Evolutionary conservation across 176 grass and related monocot genomes (phyloP), one percentile per base, ranked within the genome.

Genomic region (Poa annua): DNA sequence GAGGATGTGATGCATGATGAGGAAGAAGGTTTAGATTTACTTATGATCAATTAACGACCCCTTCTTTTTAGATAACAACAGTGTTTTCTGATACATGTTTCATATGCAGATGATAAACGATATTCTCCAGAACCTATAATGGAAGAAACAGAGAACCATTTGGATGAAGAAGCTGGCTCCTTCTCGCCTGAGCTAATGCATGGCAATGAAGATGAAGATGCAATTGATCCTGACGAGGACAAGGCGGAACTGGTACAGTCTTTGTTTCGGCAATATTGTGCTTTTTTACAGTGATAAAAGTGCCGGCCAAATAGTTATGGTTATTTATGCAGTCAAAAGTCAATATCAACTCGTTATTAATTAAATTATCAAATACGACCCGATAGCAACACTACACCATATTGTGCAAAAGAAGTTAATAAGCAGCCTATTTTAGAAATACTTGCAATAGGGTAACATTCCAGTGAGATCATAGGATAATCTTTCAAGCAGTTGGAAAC

Each of bases 141-240:
- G 56, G 93, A 94, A 80, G 87, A 92, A 76, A 67, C 88, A 84
- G 86, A 89, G 67, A 59, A 54, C 42, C 71, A 83, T 66, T 74
- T 84, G 59, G 87, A 96, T 57, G 91, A 97, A 59, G 95, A 96
- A 50, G 77, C 79, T 70, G 96, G 93, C 11, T 99, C 96, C 25
- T 96, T 99, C 70, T 99, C 96, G 33, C 96, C 96, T 55, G 89
- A 95, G 85, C 81, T 99, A 66, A 88, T 89, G 91, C 96, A 99
- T 59, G 91, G 80, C 48, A 65, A 79, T 93, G 96, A 92, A 87
- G 91, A 93, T 41, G 96, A 95, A 85, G 93, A 86, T 78, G 96
- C 93, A 79, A 92, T 99, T 76, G 96, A 99, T 90, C 96, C 96
- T 88, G 96, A 93, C 56, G 93, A 93, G 87, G 96, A 99, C 85